Base-by-base conservation (phyloP, 257 asterid genomes). In the Vinca minor region DNA sequence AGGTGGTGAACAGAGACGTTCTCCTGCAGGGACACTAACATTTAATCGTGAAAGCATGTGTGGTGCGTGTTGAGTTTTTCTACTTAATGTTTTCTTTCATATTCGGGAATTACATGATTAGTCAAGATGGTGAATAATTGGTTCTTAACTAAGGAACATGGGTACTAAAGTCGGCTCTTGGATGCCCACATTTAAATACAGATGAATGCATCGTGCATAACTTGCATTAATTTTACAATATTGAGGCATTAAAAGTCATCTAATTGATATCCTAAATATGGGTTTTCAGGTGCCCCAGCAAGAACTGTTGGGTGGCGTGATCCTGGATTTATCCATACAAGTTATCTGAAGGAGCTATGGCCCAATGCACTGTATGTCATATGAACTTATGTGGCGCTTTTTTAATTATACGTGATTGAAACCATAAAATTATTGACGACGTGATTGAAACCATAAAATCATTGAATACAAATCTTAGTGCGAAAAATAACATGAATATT, bases 11-110 rank as follows among this genome's bases (percentile, higher is more conserved):
- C 82, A 63, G 71, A 69, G 25, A 28, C 91, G 68, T n/a, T 84
- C 94, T 64, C 84, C 81, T 26, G 97, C 98, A 13, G 97, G 78
- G 73, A 89, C 98, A 17, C 73, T 89, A 67, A 93, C 97, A 36
- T 78, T 93, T 67, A 89, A 78, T 45, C 94, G 94, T 32, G 71
- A 70, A 54, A 85, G 88, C 85, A 81, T 93, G 94, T 93, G 98
- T 58, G 97, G 98, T 89, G 73, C n/a, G n/a, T 17, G 95, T 73
- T 57, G 53, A 20, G 26, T 34, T 54, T 66, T 42, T 58, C 35
- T 49, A 12, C 57, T 62, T 38, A 7, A 42, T 11, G 50, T 28
- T 57, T 14, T 3, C 28, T 7, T 29, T 8, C 3, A 31, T 20
- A n/a, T 20, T 17, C 25, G 26, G 65, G 48, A 50, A 32, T 35